Base-by-base conservation (phyloP, 2,329 filamentous ascomycete genomes). In the Hymenoscyphus linearis region DNA sequence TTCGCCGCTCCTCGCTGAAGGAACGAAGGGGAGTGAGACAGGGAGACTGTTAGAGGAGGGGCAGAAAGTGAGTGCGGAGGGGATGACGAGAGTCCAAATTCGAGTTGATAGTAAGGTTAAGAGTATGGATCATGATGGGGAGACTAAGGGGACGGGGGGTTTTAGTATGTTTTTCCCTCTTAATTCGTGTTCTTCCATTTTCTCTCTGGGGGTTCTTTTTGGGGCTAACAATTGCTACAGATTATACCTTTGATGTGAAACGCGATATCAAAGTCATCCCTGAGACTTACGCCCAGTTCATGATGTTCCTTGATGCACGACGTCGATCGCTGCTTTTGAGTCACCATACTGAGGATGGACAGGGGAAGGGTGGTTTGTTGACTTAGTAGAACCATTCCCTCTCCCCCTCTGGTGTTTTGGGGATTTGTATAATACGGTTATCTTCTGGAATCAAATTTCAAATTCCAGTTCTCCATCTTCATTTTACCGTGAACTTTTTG, bases 191-290 rank as follows among this genome's bases (percentile, higher is more conserved):
- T 50, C 26, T 44, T 27, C 18, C 4, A 6, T 40, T 27, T 16
- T 14, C 14, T 5, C 14, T 7, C 14, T 16, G 2, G 6, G 26
- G 6, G 9, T 12, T 4, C 2, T 3, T 9, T 37, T 12, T n/a
- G n/a, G 2, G 5, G 35, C 58, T 60, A 26, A 60, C 22, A 25
- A n/a, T 12, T 34, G 4, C n/a, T n/a, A 56, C 16, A 60, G 59
- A 89, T 68, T 90, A 90, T 69, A 89, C 87, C 0, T 90, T 90
- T 70, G 78, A 81, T 59, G 85, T 89, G 2, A 82, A 85, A 60
- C 83, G 80, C 68, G 82, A 87, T 67, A 78, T 89, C 53, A 81
- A 84, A 68, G 83, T 90, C 22, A 84, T 89, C 77, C 87, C 87
- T 3, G 68, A 72, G 65, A 71, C 69, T 1, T 76, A 76, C 66